Evolutionary conservation across 2,329 filamentous ascomycete genomes (phyloP).

Genomic region (Aspergillus udagawae): DNA sequence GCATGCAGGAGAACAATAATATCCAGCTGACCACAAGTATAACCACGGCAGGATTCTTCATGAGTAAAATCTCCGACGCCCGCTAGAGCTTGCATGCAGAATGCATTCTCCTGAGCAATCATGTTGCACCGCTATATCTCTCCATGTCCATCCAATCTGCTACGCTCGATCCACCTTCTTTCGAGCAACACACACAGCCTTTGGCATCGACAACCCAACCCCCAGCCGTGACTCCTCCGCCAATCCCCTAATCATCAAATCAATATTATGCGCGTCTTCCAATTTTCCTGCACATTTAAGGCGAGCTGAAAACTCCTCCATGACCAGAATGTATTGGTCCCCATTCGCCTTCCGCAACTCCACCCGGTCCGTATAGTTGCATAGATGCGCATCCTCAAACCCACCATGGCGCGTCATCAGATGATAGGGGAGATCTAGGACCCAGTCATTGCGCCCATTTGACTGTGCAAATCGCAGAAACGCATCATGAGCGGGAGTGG

Average conservation of each 20-base stretch:
- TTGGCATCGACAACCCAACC: not conserved
- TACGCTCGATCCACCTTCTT: too few relatives aligned
- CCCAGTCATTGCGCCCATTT: not conserved
- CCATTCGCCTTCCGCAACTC: constrained; percentile 1
- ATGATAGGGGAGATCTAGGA: not conserved
- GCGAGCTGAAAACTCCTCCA: not conserved
- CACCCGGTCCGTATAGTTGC: not conserved
- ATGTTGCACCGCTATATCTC: too few relatives aligned
- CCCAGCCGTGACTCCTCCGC: not conserved
- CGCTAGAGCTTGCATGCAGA: too few relatives aligned
- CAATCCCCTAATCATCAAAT: too few relatives aligned
- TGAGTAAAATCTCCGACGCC: too few relatives aligned
- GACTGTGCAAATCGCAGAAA: not conserved
- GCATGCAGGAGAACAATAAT: too few relatives aligned
- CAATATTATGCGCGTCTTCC: not conserved
- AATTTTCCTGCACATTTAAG: not conserved
- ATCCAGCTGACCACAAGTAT: too few relatives aligned
- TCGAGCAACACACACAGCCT: not conserved
- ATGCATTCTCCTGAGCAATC: too few relatives aligned
- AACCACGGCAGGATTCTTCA: too few relatives aligned
- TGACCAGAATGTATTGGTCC: constrained; percentile 1
- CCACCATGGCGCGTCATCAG: not conserved
- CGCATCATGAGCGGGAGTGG: not conserved
- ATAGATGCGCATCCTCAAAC: not conserved
- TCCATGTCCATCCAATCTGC: too few relatives aligned